phyloP scores from a whole-genome alignment of 73 alveolate species.

The Paramecium primaurelia region DNA sequence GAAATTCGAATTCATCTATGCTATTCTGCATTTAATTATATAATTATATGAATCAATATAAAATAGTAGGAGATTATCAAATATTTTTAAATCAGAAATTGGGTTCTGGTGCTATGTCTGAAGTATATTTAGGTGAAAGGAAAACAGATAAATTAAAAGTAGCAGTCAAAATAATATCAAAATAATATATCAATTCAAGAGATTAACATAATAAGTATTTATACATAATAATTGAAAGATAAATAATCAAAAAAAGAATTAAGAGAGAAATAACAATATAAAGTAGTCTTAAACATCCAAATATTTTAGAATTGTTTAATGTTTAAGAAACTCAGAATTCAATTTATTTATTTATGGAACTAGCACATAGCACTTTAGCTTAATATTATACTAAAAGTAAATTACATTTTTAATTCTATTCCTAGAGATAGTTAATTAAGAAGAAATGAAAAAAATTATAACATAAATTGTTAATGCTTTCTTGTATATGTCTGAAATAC shows the following conservation, averaged over 20 bases:
- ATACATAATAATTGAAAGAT: neutral
- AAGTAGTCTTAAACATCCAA: neutral
- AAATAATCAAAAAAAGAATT: neutral
- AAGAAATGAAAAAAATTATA: neutral
- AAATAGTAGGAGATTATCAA: neutral
- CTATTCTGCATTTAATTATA: neutral
- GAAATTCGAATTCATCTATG: slow-evolving; percentile 18
- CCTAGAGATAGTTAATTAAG: neutral
- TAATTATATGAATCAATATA: neutral
- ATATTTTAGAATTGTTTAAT: neutral
- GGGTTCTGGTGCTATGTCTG: neutral
- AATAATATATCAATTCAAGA: neutral
- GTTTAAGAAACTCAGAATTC: neutral
- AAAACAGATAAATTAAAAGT: neutral
- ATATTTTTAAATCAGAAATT: neutral
- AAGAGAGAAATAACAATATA: neutral
- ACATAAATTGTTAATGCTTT: neutral
- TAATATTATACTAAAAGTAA: neutral
- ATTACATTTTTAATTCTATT: neutral
- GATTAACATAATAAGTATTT: neutral
- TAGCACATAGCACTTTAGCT: neutral
- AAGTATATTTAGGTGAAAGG: neutral
- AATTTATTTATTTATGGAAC: neutral
- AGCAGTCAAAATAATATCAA: neutral
- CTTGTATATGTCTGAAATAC: neutral